phyloP scores from a whole-genome alignment of 176 grass and related monocot species.

The Bothriochloa decipiens region DNA sequence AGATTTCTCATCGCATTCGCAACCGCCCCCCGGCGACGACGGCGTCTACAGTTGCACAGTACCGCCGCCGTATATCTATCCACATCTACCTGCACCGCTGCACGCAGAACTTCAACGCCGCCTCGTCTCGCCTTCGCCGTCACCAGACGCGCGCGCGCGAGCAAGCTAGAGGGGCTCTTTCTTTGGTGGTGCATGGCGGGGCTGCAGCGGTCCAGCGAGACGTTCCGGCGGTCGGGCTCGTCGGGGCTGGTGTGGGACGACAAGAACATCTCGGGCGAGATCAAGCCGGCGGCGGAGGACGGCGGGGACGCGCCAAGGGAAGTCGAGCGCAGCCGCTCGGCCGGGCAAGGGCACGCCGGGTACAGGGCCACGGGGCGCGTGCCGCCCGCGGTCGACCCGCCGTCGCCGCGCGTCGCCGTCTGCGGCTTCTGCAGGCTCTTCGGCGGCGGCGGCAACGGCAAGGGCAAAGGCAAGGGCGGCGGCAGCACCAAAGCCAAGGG shows the following conservation, averaged over 20 bases:
- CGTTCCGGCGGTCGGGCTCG: constrained; percentile 88
- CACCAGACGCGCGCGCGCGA: neutral
- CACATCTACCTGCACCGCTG: neutral
- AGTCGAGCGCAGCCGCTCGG: constrained; percentile 44
- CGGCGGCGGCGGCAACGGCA: constrained; percentile 10
- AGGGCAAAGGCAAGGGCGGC: neutral
- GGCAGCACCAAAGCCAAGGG: constrained; percentile 17
- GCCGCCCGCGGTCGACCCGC: constrained; percentile 73
- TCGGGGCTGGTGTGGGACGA: constrained; percentile 91
- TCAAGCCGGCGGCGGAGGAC: constrained; percentile 40
- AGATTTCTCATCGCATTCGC: constrained; percentile 7
- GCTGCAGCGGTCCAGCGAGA: constrained; percentile 79
- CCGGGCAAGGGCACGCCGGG: constrained; percentile 33
- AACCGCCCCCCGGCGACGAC: constrained; percentile 12
- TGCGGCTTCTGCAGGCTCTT: constrained; percentile 85
- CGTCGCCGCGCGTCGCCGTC: constrained; percentile 68
- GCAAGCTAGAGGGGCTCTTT: too few species aligned
- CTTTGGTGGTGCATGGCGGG: constrained; percentile 53
- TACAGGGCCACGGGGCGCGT: constrained; percentile 60
- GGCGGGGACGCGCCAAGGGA: neutral
- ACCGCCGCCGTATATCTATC: neutral
- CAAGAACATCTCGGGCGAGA: constrained; percentile 60
- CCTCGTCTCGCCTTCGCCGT: neutral
- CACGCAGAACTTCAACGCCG: neutral
- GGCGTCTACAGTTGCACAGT: neutral